Conservation (phyloP, 2,329 filamentous ascomycete species). For the Trichoderma breve region DNA sequence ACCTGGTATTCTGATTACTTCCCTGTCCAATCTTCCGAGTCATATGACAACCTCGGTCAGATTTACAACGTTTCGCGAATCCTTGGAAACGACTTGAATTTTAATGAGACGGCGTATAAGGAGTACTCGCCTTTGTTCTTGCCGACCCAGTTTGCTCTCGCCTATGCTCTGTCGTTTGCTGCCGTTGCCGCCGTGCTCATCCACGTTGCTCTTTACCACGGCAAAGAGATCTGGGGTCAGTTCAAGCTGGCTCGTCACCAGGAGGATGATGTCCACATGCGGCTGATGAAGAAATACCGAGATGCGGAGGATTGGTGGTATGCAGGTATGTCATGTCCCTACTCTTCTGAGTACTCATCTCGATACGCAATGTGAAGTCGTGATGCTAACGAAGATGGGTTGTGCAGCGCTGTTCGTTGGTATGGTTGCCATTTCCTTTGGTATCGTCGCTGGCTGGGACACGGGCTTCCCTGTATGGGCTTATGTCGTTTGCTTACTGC, state of each 20-base stretch:
- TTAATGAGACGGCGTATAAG: slow-evolving; percentile 60
- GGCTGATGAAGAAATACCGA: slow-evolving; percentile 59
- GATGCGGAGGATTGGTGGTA: slow-evolving; percentile 63
- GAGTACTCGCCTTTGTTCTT: slow-evolving; percentile 66
- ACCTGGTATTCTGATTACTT: slow-evolving; percentile 59
- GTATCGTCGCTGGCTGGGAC: slow-evolving; percentile 53
- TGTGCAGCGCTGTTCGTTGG: slow-evolving; percentile 44
- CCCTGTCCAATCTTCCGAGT: slow-evolving; percentile 58
- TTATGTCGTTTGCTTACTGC: slow-evolving; percentile 54
- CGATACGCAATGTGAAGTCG: too few species aligned
- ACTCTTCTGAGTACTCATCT: background rate
- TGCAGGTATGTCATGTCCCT: slow-evolving; percentile 43
- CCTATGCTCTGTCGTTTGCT: slow-evolving; percentile 66
- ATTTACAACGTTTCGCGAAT: slow-evolving; percentile 61
- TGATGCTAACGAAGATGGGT: slow-evolving; percentile 6
- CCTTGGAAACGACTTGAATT: slow-evolving; percentile 52
- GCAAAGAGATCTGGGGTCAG: slow-evolving; percentile 53
- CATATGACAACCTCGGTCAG: slow-evolving; percentile 62
- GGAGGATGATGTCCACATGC: slow-evolving; percentile 60
- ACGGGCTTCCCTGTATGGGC: slow-evolving; percentile 60
- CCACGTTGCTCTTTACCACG: slow-evolving; percentile 56
- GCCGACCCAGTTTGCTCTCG: slow-evolving; percentile 58
- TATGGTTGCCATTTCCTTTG: slow-evolving; percentile 56
- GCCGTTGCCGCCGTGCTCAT: slow-evolving; percentile 60
- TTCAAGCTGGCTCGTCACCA: slow-evolving; percentile 54